Evolutionary conservation across 331 rosid species (phyloP), one percentile per base, ranked within the genome.

Genomic region (Stylosanthes scabra): DNA sequence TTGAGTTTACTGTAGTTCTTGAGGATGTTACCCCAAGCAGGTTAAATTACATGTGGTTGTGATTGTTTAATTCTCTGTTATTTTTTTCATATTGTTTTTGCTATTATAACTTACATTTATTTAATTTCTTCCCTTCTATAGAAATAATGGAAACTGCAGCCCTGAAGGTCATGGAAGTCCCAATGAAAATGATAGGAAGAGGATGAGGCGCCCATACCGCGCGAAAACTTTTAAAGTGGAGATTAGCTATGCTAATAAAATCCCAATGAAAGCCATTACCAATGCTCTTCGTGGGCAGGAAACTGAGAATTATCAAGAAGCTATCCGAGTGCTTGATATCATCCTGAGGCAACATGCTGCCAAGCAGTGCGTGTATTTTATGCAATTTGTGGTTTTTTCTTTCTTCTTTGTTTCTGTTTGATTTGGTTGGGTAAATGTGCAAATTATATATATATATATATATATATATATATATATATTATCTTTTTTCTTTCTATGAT

Each of bases 271-370:
- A 81, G 89, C 97, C 6, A 95, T 95, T 66, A 75, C 83, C 8
- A 88, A 80, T 86, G 97, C 97, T 7, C 72, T 95, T 3, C 88
- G 90, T 2, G 99, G 99, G 4, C 91, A 88, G 54, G 97, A 92
- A 20, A 78, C 99, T 0, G 98, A 95, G 63, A 87, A 90, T 63
- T 92, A 80, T 25, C 97, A 92, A 42, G 97, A 91, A 65, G 99
- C 99, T 2, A 78, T 95, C 1, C 80, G 99, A 60, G 98, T 95
- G 10, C 79, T 95, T 70, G 99, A 95, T 74, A 90, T 90, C 11
- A 86, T 95, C n/a, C 51, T 95, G 60, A 75, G 99, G 68, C 99
- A 95, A 66, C 96, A 95, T 83, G 97, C 99, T 68, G 89, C 99
- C 0, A 90, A 86, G 64, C 97, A 90, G 99, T 95, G 52, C 82